A percentile compares a stretch with the other conserved stretches of the same genome.
phyloP scores from a whole-genome alignment of 1,139 yeast species.

The Saccharomyces hybrid region DNA sequence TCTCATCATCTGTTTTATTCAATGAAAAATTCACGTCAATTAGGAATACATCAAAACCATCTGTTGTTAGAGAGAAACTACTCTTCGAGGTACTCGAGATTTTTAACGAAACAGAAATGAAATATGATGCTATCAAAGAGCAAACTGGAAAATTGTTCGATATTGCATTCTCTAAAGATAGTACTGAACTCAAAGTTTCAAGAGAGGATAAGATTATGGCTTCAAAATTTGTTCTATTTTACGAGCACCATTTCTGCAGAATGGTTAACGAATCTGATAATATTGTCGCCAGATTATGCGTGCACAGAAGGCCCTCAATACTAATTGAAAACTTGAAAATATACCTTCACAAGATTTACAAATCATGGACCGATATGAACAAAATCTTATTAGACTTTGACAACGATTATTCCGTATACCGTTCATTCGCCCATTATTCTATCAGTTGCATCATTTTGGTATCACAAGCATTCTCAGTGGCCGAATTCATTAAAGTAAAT shows the following conservation, averaged over 20 bases:
- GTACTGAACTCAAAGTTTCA: conserved; percentile 2
- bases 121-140: conserved; percentile 15
- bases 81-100: conserved; percentile 17
- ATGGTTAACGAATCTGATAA: conserved; percentile 17
- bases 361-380: conserved; percentile 19
- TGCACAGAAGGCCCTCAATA: conserved; percentile 5
- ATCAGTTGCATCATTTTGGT: conserved; percentile 13
- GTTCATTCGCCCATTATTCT: conserved; percentile 12
- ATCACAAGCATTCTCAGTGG: conserved; percentile 10
- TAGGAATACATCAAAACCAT: conserved; percentile 22
- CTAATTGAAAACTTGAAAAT: conserved; percentile 4
- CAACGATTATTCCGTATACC: conserved; percentile 15
- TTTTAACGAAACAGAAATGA: conserved; percentile 9
- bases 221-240: conserved; percentile 12
- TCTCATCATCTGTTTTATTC: conserved; percentile 19
- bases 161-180: conserved; percentile 8
- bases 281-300: conserved; percentile 18
- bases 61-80: conserved; percentile 12
- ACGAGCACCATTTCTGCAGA: conserved; percentile 12
- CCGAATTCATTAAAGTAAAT: conserved; percentile 8
- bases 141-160: conserved; percentile 20
- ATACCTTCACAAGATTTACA: conserved; percentile 6
- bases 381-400: conserved; percentile 11
- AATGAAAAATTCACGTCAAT: conserved; percentile 25
- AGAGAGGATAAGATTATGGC: conserved; percentile 12